Conservation (phyloP, 1,284 basidiomycete species). For the Fereydounia khargensis region DNA sequence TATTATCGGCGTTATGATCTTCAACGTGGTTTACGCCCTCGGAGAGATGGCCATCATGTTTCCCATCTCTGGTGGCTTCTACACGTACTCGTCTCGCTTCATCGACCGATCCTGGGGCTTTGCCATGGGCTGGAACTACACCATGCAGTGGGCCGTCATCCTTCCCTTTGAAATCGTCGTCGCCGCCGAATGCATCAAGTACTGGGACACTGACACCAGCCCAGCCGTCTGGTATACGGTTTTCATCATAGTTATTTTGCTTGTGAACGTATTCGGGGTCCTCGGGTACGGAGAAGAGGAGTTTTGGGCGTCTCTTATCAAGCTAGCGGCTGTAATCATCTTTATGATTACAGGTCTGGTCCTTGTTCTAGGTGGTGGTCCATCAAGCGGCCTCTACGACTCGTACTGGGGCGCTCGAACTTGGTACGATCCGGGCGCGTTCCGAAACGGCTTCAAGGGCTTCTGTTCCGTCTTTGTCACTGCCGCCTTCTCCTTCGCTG, state of each 20-base stretch:
- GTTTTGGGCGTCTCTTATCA: conserved; percentile 45
- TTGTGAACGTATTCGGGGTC: conserved; percentile 54
- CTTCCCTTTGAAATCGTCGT: conserved; percentile 51
- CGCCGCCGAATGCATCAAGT: conserved; percentile 48
- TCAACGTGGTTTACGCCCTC: conserved; percentile 57
- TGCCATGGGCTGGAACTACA: conserved; percentile 54
- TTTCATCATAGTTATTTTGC: conserved; percentile 37
- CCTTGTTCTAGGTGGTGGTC: conserved; percentile 50
- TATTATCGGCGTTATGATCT: conserved; percentile 55
- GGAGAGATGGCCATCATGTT: conserved; percentile 51
- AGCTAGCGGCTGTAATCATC: conserved; percentile 50
- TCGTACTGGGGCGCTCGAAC: conserved; percentile 42
- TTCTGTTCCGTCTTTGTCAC: conserved; percentile 50
- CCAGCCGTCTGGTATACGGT: conserved; percentile 49
- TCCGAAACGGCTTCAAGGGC: conserved; percentile 55
- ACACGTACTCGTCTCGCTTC: conserved; percentile 52
- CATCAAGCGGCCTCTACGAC: too few relatives aligned
- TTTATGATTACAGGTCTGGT: conserved; percentile 54
- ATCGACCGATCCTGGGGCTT: conserved; percentile 52
- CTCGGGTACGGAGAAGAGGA: conserved; percentile 54
- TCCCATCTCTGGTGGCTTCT: conserved; percentile 53
- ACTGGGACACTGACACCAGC: conserved; percentile 39
- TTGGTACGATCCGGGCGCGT: conserved; percentile 49
- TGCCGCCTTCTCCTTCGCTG: conserved; percentile 52
- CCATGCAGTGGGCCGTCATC: conserved; percentile 51